Conservation (phyloP, 1,284 basidiomycete genomes). For the Sporisorium exsertum region DNA sequence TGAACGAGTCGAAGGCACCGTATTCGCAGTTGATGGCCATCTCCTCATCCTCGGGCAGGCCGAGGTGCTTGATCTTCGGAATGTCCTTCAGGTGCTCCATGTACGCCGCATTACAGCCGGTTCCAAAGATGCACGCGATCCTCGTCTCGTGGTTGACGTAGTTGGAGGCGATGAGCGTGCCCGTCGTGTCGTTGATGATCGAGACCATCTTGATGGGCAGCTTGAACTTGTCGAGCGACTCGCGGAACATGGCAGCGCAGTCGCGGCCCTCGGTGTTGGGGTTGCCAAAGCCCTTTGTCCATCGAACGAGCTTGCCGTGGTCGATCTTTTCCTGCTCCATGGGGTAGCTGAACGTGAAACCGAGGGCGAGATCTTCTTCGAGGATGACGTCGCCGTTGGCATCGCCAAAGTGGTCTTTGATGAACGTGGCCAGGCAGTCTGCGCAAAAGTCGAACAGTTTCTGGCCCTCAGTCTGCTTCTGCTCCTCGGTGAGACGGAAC, state of each 20-base stretch:
- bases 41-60: constrained; percentile 77
- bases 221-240: constrained; percentile 78
- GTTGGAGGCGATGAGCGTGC: constrained; percentile 94
- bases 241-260: constrained; percentile 90
- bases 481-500: constrained; percentile 95
- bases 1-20: constrained; percentile 97
- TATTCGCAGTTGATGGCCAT: constrained; percentile 98
- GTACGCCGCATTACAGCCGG: constrained; percentile 93
- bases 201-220: constrained; percentile 67
- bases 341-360: constrained; percentile 82
- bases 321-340: constrained; percentile 84
- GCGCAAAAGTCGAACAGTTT: constrained; percentile 97
- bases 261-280: constrained; percentile 91
- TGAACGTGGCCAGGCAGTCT: constrained; percentile 89
- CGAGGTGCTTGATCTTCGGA: constrained; percentile 80
- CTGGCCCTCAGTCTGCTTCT: constrained; percentile 97
- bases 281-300: constrained; percentile 98
- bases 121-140: constrained; percentile 96
- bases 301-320: constrained; percentile 92
- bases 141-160: constrained; percentile 91
- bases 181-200: constrained; percentile 88
- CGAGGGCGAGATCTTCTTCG: constrained; percentile 83
- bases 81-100: constrained; percentile 82
- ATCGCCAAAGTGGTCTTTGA: constrained; percentile 79
- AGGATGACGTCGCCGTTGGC: constrained; percentile 74